These are phyloP conservation scores for Yamadazyma nakazawae DNA, from an alignment of 805 yeast genomes.

Conservation along the genomic window DNA sequence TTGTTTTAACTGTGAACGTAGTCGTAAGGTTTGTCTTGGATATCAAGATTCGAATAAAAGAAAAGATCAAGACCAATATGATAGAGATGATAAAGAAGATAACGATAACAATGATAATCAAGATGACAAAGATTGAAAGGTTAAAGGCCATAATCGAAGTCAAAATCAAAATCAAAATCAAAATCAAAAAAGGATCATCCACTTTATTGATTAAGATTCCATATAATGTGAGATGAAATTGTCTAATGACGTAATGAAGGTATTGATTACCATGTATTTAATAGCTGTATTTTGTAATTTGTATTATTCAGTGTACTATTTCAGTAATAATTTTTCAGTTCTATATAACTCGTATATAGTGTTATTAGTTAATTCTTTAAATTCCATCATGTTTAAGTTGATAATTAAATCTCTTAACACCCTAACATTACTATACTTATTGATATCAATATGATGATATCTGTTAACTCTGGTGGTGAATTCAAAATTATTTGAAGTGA, in stretches of 20 bases:
- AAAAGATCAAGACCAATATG: conserved; percentile 4
- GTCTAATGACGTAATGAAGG: neutral
- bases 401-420: conserved; percentile 10
- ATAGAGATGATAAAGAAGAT: neutral
- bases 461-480: neutral
- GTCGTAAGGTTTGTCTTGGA: conserved; percentile 65
- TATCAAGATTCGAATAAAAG: conserved; percentile 39
- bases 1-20: conserved; percentile 64
- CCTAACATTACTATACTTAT: conserved; percentile 6
- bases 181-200: conserved; percentile 1
- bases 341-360: conserved; percentile 14
- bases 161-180: neutral
- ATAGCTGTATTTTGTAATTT: neutral
- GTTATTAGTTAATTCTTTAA: conserved; percentile 14
- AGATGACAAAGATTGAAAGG: neutral
- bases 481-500: conserved; percentile 5
- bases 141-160: neutral
- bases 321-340: conserved; percentile 13
- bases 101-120: neutral
- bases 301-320: conserved; percentile 4
- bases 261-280: conserved; percentile 5
- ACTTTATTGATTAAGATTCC: neutral
- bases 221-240: neutral
- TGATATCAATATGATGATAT: conserved; percentile 4
- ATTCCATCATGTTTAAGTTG: conserved; percentile 9